Conservation (phyloP, 108 stramenopile genomes). For the Pseudonitzschia delicatissima region DNA sequence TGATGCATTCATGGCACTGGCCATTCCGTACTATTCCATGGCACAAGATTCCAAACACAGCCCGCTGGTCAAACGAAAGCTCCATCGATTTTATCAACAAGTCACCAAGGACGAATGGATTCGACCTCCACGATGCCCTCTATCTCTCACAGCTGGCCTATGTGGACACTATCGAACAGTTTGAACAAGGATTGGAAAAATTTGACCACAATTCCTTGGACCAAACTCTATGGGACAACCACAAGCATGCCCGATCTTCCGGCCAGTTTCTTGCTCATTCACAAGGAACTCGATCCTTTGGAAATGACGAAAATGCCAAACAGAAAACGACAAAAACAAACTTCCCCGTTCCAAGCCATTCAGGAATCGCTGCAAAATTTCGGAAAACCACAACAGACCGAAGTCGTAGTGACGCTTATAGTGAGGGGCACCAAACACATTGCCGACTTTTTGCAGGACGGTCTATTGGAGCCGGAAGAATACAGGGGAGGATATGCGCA, state of each 20-base stretch:
- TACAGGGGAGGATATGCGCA: slow-evolving; percentile 79
- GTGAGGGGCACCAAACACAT: slow-evolving; percentile 80
- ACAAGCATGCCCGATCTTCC: slow-evolving; percentile 67
- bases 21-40: slow-evolving; percentile 62
- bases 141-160: slow-evolving; percentile 70
- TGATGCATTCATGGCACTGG: slow-evolving; percentile 19
- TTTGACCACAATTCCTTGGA: slow-evolving; percentile 33
- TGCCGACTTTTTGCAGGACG: slow-evolving; percentile 70
- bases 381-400: slow-evolving; percentile 42
- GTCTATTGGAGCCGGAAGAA: slow-evolving; percentile 53
- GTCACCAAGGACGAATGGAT: slow-evolving; percentile 45
- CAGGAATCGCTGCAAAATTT: neutral
- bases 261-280: slow-evolving; percentile 35
- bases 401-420: slow-evolving; percentile 59
- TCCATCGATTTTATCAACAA: slow-evolving; percentile 56
- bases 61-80: slow-evolving; percentile 75
- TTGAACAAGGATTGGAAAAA: slow-evolving; percentile 43
- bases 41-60: slow-evolving; percentile 58
- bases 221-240: slow-evolving; percentile 56
- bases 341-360: slow-evolving; percentile 25
- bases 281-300: slow-evolving; percentile 30
- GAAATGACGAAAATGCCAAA: neutral
- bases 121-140: slow-evolving; percentile 66
- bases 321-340: neutral
- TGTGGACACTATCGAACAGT: slow-evolving; percentile 59